These are phyloP conservation scores for Drechslerella coelobrocha DNA, from an alignment of 2,329 filamentous ascomycete species.

Conservation along the genomic window DNA sequence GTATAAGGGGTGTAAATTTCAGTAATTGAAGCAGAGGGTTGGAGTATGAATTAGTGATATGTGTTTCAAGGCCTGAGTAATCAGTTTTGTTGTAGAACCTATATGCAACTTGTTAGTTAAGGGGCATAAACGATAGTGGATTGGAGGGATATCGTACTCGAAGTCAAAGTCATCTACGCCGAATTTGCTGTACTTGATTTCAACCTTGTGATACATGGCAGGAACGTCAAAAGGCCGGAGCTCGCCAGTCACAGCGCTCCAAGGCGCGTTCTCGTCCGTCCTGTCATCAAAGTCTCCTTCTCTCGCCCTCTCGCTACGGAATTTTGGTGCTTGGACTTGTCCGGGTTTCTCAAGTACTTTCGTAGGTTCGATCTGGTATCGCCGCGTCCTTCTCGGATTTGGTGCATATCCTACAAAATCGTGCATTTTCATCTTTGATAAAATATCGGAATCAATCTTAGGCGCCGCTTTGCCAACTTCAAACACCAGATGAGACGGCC, in stretches of 20 bases:
- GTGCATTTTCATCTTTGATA: slow-evolving; percentile 72
- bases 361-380: slow-evolving; percentile 85
- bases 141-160: slow-evolving; percentile 65
- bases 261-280: slow-evolving; percentile 67
- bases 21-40: slow-evolving; percentile 91
- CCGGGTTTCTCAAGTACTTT: slow-evolving; percentile 68
- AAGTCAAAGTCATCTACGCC: slow-evolving; percentile 99
- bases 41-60: slow-evolving; percentile 95
- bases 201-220: slow-evolving; percentile 87
- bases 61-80: slow-evolving; percentile 91
- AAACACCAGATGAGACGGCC: slow-evolving; percentile 82
- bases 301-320: slow-evolving; percentile 89
- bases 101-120: slow-evolving; percentile 11
- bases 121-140: background rate
- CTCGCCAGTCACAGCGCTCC: slow-evolving; percentile 69
- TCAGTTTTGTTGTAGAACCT: slow-evolving; percentile 93
- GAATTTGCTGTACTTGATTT: slow-evolving; percentile 99
- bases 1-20: slow-evolving; percentile 84
- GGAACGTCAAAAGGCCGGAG: slow-evolving; percentile 69
- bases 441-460: slow-evolving; percentile 74
- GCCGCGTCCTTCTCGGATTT: slow-evolving; percentile 73
- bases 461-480: slow-evolving; percentile 82
- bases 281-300: slow-evolving; percentile 59
- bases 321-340: slow-evolving; percentile 79
- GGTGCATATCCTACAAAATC: slow-evolving; percentile 80